A percentile compares a stretch with the other conserved stretches of the same genome.
Conservation (phyloP, 179 eudicot species). For the Beta macrorhiza region DNA sequence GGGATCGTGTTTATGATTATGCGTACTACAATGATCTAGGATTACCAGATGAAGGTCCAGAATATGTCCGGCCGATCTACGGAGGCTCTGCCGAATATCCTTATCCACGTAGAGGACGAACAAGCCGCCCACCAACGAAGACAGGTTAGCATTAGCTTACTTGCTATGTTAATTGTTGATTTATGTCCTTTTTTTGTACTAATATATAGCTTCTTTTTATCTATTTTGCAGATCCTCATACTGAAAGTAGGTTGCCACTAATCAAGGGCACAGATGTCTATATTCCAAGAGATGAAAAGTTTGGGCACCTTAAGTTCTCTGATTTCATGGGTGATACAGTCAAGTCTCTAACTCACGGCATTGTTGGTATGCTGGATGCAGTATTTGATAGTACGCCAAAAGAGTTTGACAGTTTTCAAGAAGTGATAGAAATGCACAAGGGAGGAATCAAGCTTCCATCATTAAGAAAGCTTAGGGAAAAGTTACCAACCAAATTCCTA, state of each 20-base stretch:
- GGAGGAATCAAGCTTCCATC: conserved; percentile 40
- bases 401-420: conserved; percentile 68
- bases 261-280: conserved; percentile 50
- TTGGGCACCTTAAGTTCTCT: conserved; percentile 60
- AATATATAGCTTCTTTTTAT: background rate
- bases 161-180: background rate
- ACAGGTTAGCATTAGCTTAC: conserved; percentile 38
- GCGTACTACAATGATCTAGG: conserved; percentile 83
- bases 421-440: conserved; percentile 54
- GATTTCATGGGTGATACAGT: conserved; percentile 69
- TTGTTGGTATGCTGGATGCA: conserved; percentile 44
- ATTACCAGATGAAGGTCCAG: conserved; percentile 56
- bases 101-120: conserved; percentile 86
- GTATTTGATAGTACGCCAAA: conserved; percentile 52
- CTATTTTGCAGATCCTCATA: conserved; percentile 50
- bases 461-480: conserved; percentile 37
- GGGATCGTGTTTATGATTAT: conserved; percentile 97
- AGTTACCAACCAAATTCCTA: conserved; percentile 48
- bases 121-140: conserved; percentile 63
- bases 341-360: conserved; percentile 59
- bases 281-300: conserved; percentile 83
- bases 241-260: conserved; percentile 64
- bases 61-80: conserved; percentile 54
- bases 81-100: conserved; percentile 78
- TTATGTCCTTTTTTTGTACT: background rate